phyloP scores from a whole-genome alignment of 2,329 filamentous ascomycete genomes.

The Biscogniauxia sp. region DNA sequence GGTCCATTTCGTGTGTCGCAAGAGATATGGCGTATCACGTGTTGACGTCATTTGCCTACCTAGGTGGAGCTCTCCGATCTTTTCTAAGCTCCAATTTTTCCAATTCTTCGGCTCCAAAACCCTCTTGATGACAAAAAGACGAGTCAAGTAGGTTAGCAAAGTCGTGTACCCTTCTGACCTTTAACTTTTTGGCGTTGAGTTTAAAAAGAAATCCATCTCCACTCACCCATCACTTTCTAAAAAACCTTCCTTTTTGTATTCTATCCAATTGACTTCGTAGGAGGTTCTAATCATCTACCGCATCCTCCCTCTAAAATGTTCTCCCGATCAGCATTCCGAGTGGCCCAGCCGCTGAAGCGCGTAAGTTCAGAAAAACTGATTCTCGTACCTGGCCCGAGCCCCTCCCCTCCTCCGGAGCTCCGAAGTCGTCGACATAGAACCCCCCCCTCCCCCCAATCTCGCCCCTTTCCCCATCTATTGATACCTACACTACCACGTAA shows the following conservation, averaged over 20 bases:
- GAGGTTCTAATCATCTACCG: too few species aligned
- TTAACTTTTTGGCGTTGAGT: neutral
- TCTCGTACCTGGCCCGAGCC: slow-evolving; percentile 5
- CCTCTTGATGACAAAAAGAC: neutral
- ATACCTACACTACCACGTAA: slow-evolving; percentile 1
- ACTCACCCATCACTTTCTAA: slow-evolving; percentile 3
- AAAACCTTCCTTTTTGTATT: slow-evolving; percentile 1
- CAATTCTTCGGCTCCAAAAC: neutral
- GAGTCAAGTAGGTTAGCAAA: too few species aligned
- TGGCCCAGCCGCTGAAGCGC: slow-evolving; percentile 53
- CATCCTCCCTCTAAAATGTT: slow-evolving; percentile 47
- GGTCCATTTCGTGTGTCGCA: neutral
- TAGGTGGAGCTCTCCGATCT: slow-evolving; percentile 6
- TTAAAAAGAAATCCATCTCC: neutral
- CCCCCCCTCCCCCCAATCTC: neutral
- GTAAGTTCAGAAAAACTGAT: slow-evolving; percentile 38
- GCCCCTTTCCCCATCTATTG: neutral
- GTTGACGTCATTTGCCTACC: slow-evolving; percentile 17
- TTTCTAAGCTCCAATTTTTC: slow-evolving; percentile 2
- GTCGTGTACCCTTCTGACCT: too few species aligned
- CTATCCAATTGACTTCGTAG: slow-evolving; percentile 11
- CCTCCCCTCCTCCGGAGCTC: slow-evolving; percentile 11
- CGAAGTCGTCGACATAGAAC: slow-evolving; percentile 17
- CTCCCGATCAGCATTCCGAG: slow-evolving; percentile 53
- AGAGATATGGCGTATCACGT: slow-evolving; percentile 15